phyloP scores from a whole-genome alignment of 768 basidiomycete genomes.

The Nidula microcarpa region DNA sequence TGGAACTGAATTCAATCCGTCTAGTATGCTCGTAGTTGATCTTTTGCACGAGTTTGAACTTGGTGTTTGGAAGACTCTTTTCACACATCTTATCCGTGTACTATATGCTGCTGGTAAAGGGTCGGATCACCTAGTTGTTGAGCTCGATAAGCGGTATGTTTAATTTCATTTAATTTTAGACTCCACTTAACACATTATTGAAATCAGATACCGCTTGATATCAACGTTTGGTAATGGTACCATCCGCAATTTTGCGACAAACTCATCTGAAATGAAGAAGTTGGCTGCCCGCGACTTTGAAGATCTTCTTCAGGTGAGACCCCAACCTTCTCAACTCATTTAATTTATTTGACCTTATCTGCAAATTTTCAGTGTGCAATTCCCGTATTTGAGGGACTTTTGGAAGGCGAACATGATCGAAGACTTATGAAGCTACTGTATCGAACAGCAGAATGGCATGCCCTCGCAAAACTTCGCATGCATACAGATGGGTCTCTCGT shows the following conservation, averaged over 20 bases:
- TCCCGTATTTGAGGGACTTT: conserved; percentile 32
- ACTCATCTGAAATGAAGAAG: conserved; percentile 24
- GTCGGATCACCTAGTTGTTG: conserved; percentile 13
- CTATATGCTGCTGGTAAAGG: conserved; percentile 18
- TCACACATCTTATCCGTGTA: conserved; percentile 32
- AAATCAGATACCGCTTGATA: conserved; percentile 14
- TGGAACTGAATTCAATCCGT: conserved; percentile 16
- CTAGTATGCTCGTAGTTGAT: conserved; percentile 27
- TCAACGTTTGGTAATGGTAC: conserved; percentile 17
- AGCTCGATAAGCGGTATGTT: conserved; percentile 25
- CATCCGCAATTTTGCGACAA: conserved; percentile 22
- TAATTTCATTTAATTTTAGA: no score
- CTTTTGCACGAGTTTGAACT: conserved; percentile 35
- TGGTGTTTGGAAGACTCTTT: conserved; percentile 33
- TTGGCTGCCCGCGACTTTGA: conserved; percentile 28
- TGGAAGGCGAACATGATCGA: conserved; percentile 19
- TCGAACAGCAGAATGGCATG: conserved; percentile 30
- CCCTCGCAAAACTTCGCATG: conserved; percentile 34
- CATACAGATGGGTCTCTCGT: conserved; percentile 29
- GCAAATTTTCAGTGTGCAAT: conserved; percentile 27
- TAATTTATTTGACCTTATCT: conserved; percentile 2
- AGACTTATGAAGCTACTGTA: conserved; percentile 29
- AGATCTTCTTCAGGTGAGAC: conserved; percentile 29
- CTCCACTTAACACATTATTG: background rate
- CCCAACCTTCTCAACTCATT: background rate